Evolutionary conservation across 2,329 filamentous ascomycete species (phyloP), one percentile per base, ranked within the genome.

Genomic region (Aspergillus oerlinghausenensis): DNA sequence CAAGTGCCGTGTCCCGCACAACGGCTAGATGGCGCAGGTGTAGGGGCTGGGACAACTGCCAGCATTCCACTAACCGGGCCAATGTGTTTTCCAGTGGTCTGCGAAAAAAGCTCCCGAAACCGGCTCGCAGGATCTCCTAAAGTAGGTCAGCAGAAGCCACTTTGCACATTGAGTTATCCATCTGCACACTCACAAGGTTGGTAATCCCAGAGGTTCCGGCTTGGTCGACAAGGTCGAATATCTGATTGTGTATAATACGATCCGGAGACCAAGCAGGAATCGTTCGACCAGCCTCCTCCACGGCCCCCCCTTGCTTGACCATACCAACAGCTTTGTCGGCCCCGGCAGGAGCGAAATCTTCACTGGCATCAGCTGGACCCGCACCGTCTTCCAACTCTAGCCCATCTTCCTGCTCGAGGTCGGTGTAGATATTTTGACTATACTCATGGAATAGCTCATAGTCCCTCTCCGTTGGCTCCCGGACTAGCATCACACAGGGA

Each of bases 31-130:
- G 82, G 19, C 80, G 78, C 23, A 86, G 73, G 65, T 84, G 79
- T 3, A 73, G 69, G 25, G 84, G 84, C 62, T 87, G 84, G n/a
- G 80, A 81, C 17, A 79, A 64, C 54, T 83, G 78, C 79, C 83
- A 85, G 54, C 77, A 73, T 55, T 84, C 79, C 1, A 81, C 81
- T 40, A 87, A 62, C 26, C 82, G 79, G 50, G 70, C 70, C 23
- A 86, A 65, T 21, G 78, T 70, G 29, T 78, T 76, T 63, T 87
- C 84, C 29, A 84, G 64, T 0, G 83, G 80, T 51, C 82, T 75
- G 53, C 77, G 77, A 70, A 80, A 85, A 62, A 82, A 80, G 9
- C 70, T 68, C 9, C 84, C 84, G 51, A 81, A 74, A 7, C 75
- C 65, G 61, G 65, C 48, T 61, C 71, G 63, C 65, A 72, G 75